Evolutionary conservation across 352 stramenopile genomes (phyloP).

Genomic region (Phytophthora palmivora): DNA sequence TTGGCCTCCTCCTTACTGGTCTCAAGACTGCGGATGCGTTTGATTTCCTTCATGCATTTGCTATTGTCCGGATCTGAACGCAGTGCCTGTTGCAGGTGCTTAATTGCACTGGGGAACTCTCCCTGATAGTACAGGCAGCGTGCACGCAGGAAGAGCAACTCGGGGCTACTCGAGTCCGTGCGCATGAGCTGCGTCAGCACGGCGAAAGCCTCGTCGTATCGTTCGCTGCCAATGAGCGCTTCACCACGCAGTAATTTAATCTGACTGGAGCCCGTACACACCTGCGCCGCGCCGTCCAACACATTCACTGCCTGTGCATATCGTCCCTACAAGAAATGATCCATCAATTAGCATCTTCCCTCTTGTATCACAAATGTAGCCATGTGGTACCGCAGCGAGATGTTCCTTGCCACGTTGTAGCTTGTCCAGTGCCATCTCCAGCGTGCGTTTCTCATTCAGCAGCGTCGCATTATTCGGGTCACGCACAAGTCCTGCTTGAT

Average conservation of each 20-base stretch:
- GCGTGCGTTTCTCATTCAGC: conserved; percentile 75
- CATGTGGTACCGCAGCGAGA: conserved; percentile 59
- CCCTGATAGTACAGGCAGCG: conserved; percentile 93
- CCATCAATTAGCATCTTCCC: conserved; percentile 1
- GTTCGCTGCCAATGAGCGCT: conserved; percentile 78
- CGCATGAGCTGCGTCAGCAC: conserved; percentile 86
- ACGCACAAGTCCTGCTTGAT: conserved; percentile 71
- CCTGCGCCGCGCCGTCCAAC: conserved; percentile 74
- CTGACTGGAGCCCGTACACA: conserved; percentile 72
- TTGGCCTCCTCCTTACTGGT: conserved; percentile 92
- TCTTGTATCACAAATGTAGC: conserved; percentile 8
- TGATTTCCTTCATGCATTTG: conserved; percentile 89
- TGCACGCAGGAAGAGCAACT: conserved; percentile 89
- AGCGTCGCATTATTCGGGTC: conserved; percentile 84
- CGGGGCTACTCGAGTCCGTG: conserved; percentile 79
- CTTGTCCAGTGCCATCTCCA: conserved; percentile 87
- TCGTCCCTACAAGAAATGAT: conserved; percentile 47
- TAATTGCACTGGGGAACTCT: conserved; percentile 93
- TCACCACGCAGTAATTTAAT: conserved; percentile 77
- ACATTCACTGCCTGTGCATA: conserved; percentile 74
- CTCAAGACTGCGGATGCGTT: conserved; percentile 86
- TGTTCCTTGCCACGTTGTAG: conserved; percentile 74
- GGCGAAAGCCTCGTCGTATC: conserved; percentile 86
- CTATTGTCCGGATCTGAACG: conserved; percentile 91
- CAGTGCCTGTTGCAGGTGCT: conserved; percentile 93